These are phyloP conservation scores for Dioszegia crocea DNA, from an alignment of 768 basidiomycete genomes.

Conservation along the genomic window DNA sequence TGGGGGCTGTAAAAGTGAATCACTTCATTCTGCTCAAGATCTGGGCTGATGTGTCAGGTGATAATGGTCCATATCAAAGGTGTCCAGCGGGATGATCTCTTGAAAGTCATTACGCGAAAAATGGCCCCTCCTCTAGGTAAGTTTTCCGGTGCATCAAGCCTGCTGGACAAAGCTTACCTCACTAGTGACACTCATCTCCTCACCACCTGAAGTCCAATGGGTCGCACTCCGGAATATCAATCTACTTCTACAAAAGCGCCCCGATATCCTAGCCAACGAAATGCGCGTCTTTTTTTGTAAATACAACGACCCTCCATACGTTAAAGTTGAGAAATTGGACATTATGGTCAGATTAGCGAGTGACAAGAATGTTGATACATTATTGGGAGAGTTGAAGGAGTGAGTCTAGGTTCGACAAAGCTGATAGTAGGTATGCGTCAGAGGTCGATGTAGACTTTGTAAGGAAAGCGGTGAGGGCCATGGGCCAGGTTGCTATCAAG, in stretches of 20 bases:
- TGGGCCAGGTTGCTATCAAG: constrained; percentile 93
- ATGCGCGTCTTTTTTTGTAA: constrained; percentile 99
- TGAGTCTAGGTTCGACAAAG: constrained; percentile 51
- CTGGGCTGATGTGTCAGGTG: constrained; percentile 56
- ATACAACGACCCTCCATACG: constrained; percentile 98
- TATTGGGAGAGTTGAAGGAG: constrained; percentile 95
- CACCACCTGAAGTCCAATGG: constrained; percentile 97
- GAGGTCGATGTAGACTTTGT: constrained; percentile 99
- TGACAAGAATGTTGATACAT: constrained; percentile 88
- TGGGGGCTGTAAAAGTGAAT: constrained; percentile 87
- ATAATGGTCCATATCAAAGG: constrained; percentile 94
- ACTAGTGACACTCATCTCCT: constrained; percentile 86
- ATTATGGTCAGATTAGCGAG: constrained; percentile 93
- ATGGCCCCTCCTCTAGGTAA: constrained; percentile 82
- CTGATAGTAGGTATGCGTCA: constrained; percentile 70
- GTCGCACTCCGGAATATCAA: constrained; percentile 96
- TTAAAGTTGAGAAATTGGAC: constrained; percentile 96
- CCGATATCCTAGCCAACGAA: constrained; percentile 85
- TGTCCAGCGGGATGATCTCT: constrained; percentile 74
- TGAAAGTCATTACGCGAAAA: constrained; percentile 81
- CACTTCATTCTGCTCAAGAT: neutral
- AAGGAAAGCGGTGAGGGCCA: constrained; percentile 85
- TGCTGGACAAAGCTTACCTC: neutral
- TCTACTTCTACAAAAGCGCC: constrained; percentile 85
- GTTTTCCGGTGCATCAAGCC: constrained; percentile 8